A percentile compares a stretch with the other conserved stretches of the same genome.
Conservation (phyloP, 495 filamentous ascomycete genomes). For the Aspergillus bertholletiae region DNA sequence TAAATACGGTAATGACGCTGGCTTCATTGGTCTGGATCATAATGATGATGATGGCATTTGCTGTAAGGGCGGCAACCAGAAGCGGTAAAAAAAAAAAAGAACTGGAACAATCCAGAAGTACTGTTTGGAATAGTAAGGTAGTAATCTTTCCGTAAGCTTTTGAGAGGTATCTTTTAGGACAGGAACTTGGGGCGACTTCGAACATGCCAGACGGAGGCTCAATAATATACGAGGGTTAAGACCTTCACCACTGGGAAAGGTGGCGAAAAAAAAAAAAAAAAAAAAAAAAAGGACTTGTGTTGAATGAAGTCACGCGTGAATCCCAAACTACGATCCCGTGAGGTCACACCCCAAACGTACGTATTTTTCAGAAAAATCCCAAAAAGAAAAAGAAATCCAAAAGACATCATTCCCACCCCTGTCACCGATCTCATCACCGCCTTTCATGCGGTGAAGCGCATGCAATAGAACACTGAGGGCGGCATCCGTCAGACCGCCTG, state of each 20-base stretch:
- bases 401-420: slow-evolving; percentile 3
- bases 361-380: not conserved
- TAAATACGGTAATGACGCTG: too few species aligned
- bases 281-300: too few species aligned
- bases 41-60: not conserved
- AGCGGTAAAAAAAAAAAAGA: not conserved
- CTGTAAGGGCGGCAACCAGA: not conserved
- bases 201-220: not conserved
- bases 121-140: too few species aligned
- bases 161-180: too few species aligned
- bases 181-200: not conserved
- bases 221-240: not conserved
- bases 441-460: slow-evolving; percentile 45
- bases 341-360: too few species aligned
- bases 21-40: not conserved
- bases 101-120: too few species aligned
- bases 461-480: slow-evolving; percentile 16
- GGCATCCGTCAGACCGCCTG: slow-evolving; percentile 38
- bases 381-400: not conserved
- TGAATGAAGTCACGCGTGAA: too few species aligned
- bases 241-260: not conserved
- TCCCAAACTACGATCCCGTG: too few species aligned
- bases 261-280: not conserved
- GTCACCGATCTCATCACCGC: slow-evolving; percentile 39
- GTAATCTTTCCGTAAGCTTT: too few species aligned